These are phyloP conservation scores for Verticillium nubilum DNA, from an alignment of 2,329 filamentous ascomycete genomes.

Conservation along the genomic window DNA sequence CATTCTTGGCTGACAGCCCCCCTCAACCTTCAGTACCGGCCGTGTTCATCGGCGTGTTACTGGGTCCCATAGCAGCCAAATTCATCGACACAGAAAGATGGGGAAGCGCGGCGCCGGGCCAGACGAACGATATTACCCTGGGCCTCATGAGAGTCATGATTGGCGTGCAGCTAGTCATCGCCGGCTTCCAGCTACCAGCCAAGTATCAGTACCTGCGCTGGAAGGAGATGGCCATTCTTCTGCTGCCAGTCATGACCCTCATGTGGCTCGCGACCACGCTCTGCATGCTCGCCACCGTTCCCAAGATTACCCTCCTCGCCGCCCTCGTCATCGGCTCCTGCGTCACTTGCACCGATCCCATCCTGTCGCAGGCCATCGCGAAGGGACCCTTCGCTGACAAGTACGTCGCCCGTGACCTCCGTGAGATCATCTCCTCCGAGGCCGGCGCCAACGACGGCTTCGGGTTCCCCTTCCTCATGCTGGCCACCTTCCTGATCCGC, in stretches of 20 bases:
- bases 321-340: constrained; percentile 53
- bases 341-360: constrained; percentile 55
- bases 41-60: constrained; percentile 43
- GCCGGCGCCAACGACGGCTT: constrained; percentile 58
- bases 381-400: constrained; percentile 59
- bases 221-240: constrained; percentile 48
- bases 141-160: constrained; percentile 52
- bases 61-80: constrained; percentile 48
- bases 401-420: constrained; percentile 48
- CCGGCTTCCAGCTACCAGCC: constrained; percentile 54
- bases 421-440: constrained; percentile 57
- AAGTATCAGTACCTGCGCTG: constrained; percentile 43
- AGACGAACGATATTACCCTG: constrained; percentile 29
- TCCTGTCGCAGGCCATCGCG: constrained; percentile 55
- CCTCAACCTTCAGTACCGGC: constrained; percentile 41
- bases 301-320: constrained; percentile 46
- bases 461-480: constrained; percentile 42
- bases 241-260: constrained; percentile 55
- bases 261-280: constrained; percentile 55
- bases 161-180: constrained; percentile 55
- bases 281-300: constrained; percentile 48
- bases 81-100: constrained; percentile 40
- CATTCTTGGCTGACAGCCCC: constrained; percentile 1
- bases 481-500: constrained; percentile 39
- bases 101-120: constrained; percentile 23